phyloP scores from a whole-genome alignment of 352 stramenopile genomes.

The Pythium coloratum region DNA sequence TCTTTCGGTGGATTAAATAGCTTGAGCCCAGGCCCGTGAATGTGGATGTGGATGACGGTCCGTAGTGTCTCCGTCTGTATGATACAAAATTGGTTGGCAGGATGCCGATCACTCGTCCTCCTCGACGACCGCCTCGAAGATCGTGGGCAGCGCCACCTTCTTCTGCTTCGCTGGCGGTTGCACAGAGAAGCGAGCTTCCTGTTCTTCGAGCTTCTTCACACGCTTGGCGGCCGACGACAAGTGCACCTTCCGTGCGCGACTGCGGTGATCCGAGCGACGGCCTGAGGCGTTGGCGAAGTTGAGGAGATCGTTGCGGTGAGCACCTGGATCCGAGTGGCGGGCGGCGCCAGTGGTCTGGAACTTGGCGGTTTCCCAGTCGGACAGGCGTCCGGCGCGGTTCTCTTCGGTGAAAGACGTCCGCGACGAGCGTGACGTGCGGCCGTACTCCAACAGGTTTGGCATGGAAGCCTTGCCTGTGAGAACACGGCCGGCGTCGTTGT shows the following conservation, averaged over 20 bases:
- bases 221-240: constrained; percentile 81
- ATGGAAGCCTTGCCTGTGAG: constrained; percentile 44
- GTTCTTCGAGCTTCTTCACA: constrained; percentile 80
- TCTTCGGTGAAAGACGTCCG: constrained; percentile 64
- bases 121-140: constrained; percentile 55
- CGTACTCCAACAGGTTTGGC: constrained; percentile 59
- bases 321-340: constrained; percentile 72
- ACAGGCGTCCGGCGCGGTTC: constrained; percentile 28
- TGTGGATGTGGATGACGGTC: not conserved
- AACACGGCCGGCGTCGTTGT: constrained; percentile 33
- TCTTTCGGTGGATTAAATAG: constrained; percentile 15
- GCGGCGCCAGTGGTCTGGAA: constrained; percentile 42
- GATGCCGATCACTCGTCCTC: constrained; percentile 2
- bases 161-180: constrained; percentile 33
- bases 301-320: constrained; percentile 63
- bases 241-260: constrained; percentile 59
- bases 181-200: constrained; percentile 66
- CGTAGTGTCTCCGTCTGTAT: constrained; percentile 5
- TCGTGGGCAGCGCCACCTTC: constrained; percentile 37
- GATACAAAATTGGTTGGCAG: not conserved
- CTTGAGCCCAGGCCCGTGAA: not conserved
- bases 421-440: constrained; percentile 32
- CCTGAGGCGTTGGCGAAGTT: constrained; percentile 52
- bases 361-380: constrained; percentile 50
- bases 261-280: constrained; percentile 49